Base-by-base conservation (phyloP, 148 eudicot species). In the Vaccinium corymbosum region DNA sequence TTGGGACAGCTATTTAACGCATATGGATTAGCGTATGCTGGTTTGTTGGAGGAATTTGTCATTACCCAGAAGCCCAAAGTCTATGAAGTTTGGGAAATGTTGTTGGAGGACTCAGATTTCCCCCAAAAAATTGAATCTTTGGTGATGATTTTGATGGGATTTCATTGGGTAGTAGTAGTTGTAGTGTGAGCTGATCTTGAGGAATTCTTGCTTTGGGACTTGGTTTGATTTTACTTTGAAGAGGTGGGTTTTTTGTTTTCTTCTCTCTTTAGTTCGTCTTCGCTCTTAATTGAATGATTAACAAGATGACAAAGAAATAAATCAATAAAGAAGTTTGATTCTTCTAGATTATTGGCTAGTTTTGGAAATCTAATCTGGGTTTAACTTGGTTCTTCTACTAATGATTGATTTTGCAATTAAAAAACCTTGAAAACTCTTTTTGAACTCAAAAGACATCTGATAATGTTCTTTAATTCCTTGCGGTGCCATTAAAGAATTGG, bases 401-500 rank as follows among this genome's bases (percentile, higher is more conserved):
- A 92, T 90, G 84, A 88, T 86, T 86, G 87, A 81, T 86, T 81
- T 88, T 85, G 50, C 32, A 88, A 56, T 81, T 49, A 17, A 88
- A 88, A 86, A 90, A 79, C 84, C 56, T 35, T 3, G 29, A 85
- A 85, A 35, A 85, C 48, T 13, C 8, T 52, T 86, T 86, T 93
- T 94, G 88, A 84, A 85, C 76, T 22, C 84, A 76, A 73, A 82
- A 56, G 73, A 71, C 87, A 61, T 87, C 87, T 83, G 88, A 82
- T 87, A 85, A 84, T 79, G 71, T 62, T 32, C 62, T 86, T 86
- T 84, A 81, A 86, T 88, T 46, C 85, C 86, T 86, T 76, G 17
- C 64, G 79, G 77, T 81, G 78, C 81, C 89, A 87, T 92, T 90
- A 94, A 93, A 91, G 46, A 87, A 92, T 86, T 88, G 87, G 81